Evolutionary conservation across 352 stramenopile species (phyloP).

Genomic region (Pythium sp.): DNA sequence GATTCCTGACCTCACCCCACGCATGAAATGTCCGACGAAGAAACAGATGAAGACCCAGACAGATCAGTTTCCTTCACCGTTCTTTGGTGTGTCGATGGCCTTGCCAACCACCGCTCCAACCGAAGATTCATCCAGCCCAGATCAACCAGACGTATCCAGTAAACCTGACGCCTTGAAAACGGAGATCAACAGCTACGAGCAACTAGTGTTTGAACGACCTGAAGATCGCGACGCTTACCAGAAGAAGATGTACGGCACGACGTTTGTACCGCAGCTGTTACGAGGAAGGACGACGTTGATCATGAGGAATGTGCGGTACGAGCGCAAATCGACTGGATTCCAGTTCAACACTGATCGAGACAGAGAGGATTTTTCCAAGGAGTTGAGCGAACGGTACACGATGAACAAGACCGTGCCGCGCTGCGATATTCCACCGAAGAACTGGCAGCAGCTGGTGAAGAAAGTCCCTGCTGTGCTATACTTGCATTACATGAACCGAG

Average conservation of each 20-base stretch:
- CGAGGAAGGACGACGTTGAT: constrained; percentile 41
- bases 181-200: constrained; percentile 37
- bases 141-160: neutral
- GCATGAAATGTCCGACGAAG: constrained; percentile 22
- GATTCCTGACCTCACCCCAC: constrained; percentile 16
- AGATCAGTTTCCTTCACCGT: constrained; percentile 17
- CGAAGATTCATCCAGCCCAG: neutral
- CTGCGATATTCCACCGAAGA: constrained; percentile 50
- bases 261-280: constrained; percentile 46
- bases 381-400: constrained; percentile 45
- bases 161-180: neutral
- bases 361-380: constrained; percentile 42
- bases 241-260: constrained; percentile 50
- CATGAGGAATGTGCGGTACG: constrained; percentile 43
- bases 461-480: constrained; percentile 33
- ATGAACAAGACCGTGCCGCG: constrained; percentile 47
- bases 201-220: constrained; percentile 31
- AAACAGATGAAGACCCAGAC: constrained; percentile 22
- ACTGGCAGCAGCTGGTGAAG: constrained; percentile 48
- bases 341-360: constrained; percentile 62
- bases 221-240: constrained; percentile 50
- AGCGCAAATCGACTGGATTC: constrained; percentile 57
- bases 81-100: constrained; percentile 26
- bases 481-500: constrained; percentile 54
- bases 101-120: neutral